Evolutionary conservation across 73 alveolate species (phyloP).

Genomic region (Paramecium pentaurelia): DNA sequence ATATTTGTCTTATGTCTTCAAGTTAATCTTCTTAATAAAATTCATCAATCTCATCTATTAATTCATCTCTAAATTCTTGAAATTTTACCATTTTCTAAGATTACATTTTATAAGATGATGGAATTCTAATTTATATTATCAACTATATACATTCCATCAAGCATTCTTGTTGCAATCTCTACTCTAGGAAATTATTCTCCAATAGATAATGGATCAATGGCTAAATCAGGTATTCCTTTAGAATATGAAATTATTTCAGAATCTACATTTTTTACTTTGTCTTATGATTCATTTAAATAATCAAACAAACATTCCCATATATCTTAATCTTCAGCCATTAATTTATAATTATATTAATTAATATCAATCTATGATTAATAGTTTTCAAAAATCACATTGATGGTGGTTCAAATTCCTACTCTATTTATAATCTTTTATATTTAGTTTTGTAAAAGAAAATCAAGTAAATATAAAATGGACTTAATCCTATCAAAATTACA

Average conservation of each 20-base stretch:
- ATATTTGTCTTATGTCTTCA: background rate
- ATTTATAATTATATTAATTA: background rate
- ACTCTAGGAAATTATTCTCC: background rate
- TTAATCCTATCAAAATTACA: background rate
- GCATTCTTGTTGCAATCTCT: background rate
- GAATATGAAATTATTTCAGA: background rate
- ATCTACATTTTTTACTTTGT: background rate
- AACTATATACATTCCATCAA: background rate
- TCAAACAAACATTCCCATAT: background rate
- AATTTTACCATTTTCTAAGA: background rate
- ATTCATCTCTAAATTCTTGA: background rate
- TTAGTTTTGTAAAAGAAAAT: background rate
- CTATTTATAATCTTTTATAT: background rate
- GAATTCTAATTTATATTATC: background rate
- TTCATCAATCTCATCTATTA: background rate
- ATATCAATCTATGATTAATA: background rate
- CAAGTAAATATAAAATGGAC: background rate
- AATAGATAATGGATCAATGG: background rate
- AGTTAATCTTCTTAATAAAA: background rate
- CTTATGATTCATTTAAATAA: background rate
- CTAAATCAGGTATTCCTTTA: background rate
- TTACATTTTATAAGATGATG: background rate
- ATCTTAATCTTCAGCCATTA: constrained; percentile 21
- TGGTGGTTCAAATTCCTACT: background rate
- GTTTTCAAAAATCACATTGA: background rate